phyloP scores from a whole-genome alignment of 23 red algal genomes.

The Gracilariopsis chorda region DNA sequence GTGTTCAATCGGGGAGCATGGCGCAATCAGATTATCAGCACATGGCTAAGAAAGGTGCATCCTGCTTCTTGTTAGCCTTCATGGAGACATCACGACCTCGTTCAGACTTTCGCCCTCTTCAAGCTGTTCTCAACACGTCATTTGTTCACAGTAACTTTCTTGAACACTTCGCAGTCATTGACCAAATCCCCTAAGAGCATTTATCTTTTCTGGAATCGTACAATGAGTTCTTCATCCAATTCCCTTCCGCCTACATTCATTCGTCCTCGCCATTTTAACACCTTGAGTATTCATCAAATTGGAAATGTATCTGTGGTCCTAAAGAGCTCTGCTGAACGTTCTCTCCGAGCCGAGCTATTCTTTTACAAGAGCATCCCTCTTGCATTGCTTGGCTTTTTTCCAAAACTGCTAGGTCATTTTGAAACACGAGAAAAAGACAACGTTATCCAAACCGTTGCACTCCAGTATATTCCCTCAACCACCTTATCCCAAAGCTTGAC shows the following conservation, averaged over 20 bases:
- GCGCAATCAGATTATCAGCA: too few species aligned
- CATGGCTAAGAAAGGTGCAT: too few species aligned
- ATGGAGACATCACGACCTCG: too few species aligned
- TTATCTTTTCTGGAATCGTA: too few species aligned
- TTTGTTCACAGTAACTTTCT: too few species aligned
- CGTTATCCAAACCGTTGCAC: not conserved
- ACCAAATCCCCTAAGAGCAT: too few species aligned
- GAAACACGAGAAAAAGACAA: not conserved
- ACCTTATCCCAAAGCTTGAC: constrained; percentile 1
- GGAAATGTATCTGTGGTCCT: not conserved
- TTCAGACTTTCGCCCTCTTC: too few species aligned
- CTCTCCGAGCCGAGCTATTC: not conserved
- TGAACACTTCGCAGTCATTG: too few species aligned
- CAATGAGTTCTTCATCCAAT: too few species aligned
- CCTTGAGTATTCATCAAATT: not conserved
- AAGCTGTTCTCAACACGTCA: too few species aligned
- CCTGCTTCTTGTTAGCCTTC: too few species aligned
- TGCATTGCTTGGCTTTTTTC: not conserved
- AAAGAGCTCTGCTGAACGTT: not conserved
- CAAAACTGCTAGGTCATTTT: not conserved
- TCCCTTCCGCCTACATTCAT: not conserved
- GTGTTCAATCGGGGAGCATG: too few species aligned
- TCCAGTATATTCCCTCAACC: not conserved
- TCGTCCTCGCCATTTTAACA: constrained; percentile 6
- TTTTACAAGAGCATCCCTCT: constrained; percentile 14